Base-by-base conservation (phyloP, 495 filamentous ascomycete species). In the Recurvomyces mirabilis region DNA sequence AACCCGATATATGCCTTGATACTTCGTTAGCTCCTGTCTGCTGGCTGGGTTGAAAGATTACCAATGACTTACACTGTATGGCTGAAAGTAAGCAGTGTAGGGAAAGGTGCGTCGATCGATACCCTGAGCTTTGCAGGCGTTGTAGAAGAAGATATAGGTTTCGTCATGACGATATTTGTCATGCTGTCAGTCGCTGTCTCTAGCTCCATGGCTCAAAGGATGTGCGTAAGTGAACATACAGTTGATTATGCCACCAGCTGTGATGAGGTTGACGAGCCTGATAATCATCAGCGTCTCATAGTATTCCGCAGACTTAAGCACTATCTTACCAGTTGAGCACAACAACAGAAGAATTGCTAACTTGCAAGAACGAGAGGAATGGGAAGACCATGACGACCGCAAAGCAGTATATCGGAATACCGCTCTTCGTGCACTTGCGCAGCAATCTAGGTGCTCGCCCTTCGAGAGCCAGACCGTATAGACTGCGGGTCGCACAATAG, bases 381-480 rank as follows among this genome's bases (percentile, higher is more conserved):
- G 67, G 65, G 56, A 73, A 74, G 18, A 64, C 24, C 75, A 70
- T 73, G 23, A 62, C 61, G 36, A 70, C 44, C 6, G 38, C 48
- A 52, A 73, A 71, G 41, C 59, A 77, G 47, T 74, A 77, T 32
- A 80, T 56, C 3, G 79, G 78, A 30, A 82, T 68, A 12, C 79
- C 79, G 19, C 58, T 59, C 48, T 65, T 65, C 4, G 73, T 75
- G 43, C 81, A 85, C 49, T 69, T 72, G 0, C 67, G 66, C 38
- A 93, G 70, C 40, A 87, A 55, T 15, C 54, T 64, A 0, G 84
- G 84, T 0, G 84, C 84, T 40, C 68, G 69, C 28, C 68, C 65
- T 33, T 78, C 80, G 46, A 82, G 65, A 0, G 82, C 78, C 22
- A 93, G 70, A 2, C 82, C 83, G 56, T 84, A 84, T 17, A 93